Evolutionary conservation across 83 land plant genomes (phyloP).

Genomic region (Thuja plicata): DNA sequence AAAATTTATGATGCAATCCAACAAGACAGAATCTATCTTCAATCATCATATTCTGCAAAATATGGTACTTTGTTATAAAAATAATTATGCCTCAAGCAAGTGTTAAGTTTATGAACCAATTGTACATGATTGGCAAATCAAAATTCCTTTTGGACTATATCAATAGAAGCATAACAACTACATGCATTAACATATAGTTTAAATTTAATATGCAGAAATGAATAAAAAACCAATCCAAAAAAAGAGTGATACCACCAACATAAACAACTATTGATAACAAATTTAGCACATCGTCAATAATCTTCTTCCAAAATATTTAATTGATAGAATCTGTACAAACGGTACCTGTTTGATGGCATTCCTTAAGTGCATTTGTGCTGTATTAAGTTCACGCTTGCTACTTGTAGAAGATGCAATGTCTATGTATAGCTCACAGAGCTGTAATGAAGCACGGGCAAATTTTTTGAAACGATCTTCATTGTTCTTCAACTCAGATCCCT

Average conservation of each 20-base stretch:
- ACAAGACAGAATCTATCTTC: not conserved
- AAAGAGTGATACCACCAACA: not conserved
- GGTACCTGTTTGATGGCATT: conserved; percentile 74
- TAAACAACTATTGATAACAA: not conserved
- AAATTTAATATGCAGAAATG: not conserved
- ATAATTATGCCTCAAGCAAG: not conserved
- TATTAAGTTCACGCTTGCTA: conserved; percentile 51
- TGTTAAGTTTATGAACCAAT: not conserved
- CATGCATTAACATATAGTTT: not conserved
- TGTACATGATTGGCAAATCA: not conserved
- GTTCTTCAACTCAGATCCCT: conserved; percentile 89
- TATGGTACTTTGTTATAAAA: not conserved
- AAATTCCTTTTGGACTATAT: not conserved
- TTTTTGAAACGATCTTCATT: conserved; percentile 61
- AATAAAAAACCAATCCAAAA: not conserved
- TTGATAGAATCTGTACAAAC: not conserved
- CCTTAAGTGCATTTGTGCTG: conserved; percentile 83
- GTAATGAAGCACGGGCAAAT: conserved; percentile 72
- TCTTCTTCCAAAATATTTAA: not conserved
- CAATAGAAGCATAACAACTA: not conserved
- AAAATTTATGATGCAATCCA: not conserved
- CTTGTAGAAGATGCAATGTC: conserved; percentile 49
- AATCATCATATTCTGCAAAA: not conserved
- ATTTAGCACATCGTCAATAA: not conserved
- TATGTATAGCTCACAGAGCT: conserved; percentile 70